These are phyloP conservation scores for Coemansia sp. DNA, from an alignment of 192 early-diverging fungal species.

Conservation along the genomic window DNA sequence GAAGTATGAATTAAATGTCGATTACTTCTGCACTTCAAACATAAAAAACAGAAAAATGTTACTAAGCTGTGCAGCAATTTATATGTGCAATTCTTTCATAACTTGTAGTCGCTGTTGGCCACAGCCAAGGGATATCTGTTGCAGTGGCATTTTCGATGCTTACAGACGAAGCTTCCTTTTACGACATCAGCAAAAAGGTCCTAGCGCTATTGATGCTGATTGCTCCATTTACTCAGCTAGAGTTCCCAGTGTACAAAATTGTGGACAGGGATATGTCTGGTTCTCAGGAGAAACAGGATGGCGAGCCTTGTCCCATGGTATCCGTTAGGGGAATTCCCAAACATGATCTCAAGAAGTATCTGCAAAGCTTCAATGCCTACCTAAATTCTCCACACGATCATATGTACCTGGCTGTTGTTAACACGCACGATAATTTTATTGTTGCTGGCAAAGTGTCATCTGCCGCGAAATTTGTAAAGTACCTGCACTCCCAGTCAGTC, in stretches of 20 bases:
- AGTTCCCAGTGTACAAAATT: constrained; percentile 16
- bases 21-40: constrained; percentile 23
- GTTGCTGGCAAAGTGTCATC: constrained; percentile 13
- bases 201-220: constrained; percentile 82
- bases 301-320: constrained; percentile 20
- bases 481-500: constrained; percentile 61
- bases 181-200: constrained; percentile 71
- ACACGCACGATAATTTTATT: constrained; percentile 22
- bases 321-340: constrained; percentile 10
- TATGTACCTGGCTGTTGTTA: constrained; percentile 19
- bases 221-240: no score
- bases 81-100: background rate
- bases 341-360: background rate
- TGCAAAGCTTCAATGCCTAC: constrained; percentile 16
- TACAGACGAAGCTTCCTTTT: constrained; percentile 77
- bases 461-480: constrained; percentile 2
- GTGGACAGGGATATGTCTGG: no score
- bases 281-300: background rate
- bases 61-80: no score
- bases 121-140: constrained; percentile 63
- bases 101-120: constrained; percentile 64
- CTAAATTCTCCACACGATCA: background rate
- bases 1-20: constrained; percentile 49
- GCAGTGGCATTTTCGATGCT: constrained; percentile 80
- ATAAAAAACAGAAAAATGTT: background rate